Conservation (phyloP, 306 rosid species). For the Medicago arabica region DNA sequence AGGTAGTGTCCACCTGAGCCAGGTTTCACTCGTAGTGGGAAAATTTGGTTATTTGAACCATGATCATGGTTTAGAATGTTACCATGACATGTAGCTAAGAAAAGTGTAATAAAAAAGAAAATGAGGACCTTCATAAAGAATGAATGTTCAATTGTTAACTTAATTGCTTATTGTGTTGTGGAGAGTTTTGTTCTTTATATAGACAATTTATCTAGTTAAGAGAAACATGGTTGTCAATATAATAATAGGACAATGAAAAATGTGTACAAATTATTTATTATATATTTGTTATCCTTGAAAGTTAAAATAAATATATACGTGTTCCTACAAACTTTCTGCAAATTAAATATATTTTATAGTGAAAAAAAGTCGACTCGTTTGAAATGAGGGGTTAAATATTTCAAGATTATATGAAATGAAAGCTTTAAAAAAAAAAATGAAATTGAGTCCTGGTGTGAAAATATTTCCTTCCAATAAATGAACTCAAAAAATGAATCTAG, state of each 20-base stretch:
- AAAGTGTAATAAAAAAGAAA: background rate
- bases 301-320: too few relatives aligned
- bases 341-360: too few relatives aligned
- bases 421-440: too few relatives aligned
- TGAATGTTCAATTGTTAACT: background rate
- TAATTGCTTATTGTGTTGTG: background rate
- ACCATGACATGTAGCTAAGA: slow-evolving; percentile 23
- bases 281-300: background rate
- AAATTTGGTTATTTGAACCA: slow-evolving; percentile 30
- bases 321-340: too few relatives aligned
- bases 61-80: slow-evolving; percentile 1
- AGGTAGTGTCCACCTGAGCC: slow-evolving; percentile 34
- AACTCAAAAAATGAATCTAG: too few relatives aligned
- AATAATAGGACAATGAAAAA: background rate
- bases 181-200: background rate
- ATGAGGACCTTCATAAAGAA: background rate
- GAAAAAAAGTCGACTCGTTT: too few relatives aligned
- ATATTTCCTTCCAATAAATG: too few relatives aligned
- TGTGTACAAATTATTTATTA: background rate
- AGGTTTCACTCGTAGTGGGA: slow-evolving; percentile 46
- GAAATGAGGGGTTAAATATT: too few relatives aligned
- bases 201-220: background rate
- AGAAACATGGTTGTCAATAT: background rate
- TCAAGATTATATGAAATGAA: too few relatives aligned
- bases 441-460: too few relatives aligned